phyloP scores from a whole-genome alignment of 1,139 yeast genomes.

The Nakaseomyces delphensis region DNA sequence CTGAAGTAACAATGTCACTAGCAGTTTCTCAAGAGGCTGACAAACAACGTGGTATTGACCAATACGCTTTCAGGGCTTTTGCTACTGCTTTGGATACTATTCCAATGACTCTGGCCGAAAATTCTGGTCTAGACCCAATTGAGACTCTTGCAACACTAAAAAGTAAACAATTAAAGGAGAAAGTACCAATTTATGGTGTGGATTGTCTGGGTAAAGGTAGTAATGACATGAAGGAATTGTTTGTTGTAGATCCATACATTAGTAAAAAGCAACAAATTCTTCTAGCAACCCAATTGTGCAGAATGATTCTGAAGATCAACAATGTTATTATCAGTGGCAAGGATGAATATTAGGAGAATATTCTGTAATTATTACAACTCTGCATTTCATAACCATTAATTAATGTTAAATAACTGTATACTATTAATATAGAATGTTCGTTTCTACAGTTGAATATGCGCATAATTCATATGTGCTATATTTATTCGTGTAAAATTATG shows the following conservation, averaged over 20 bases:
- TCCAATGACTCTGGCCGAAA: constrained; percentile 93
- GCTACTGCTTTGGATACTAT: constrained; percentile 83
- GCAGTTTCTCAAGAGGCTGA: constrained; percentile 92
- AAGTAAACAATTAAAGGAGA: constrained; percentile 73
- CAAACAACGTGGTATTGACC: constrained; percentile 88
- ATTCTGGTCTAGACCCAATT: constrained; percentile 90
- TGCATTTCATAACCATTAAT: not conserved
- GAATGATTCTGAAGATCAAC: constrained; percentile 95
- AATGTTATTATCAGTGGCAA: constrained; percentile 90
- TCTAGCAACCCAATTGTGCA: constrained; percentile 90
- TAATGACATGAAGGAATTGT: constrained; percentile 84
- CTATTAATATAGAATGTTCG: not conserved
- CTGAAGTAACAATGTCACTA: constrained; percentile 86
- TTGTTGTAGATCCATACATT: constrained; percentile 92
- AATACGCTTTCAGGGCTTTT: constrained; percentile 95
- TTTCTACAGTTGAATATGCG: too few species aligned
- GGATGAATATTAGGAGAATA: constrained; percentile 48
- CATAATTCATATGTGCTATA: too few species aligned
- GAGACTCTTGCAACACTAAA: constrained; percentile 79
- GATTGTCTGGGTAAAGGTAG: constrained; percentile 87
- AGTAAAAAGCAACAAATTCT: constrained; percentile 94
- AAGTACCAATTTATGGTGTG: constrained; percentile 70
- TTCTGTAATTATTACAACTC: constrained; percentile 1
- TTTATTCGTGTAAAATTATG: too few species aligned
- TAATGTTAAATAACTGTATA: constrained; percentile 3